phyloP scores from a whole-genome alignment of 1,284 basidiomycete genomes.

The Pisolithus thermaeus region DNA sequence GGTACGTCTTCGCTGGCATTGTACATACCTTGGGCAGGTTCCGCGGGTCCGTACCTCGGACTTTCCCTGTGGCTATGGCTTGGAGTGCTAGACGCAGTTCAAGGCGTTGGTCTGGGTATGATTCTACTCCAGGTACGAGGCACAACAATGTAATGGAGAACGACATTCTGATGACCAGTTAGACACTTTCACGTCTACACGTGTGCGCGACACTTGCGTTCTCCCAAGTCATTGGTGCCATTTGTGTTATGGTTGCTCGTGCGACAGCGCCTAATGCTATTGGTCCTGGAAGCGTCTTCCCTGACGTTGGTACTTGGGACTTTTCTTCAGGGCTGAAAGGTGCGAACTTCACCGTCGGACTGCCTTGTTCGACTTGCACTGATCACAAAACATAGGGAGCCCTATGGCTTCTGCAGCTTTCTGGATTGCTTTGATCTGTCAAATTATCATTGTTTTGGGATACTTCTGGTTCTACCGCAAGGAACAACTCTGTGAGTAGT shows the following conservation, averaged over 20 bases:
- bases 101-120: slow-evolving; percentile 91
- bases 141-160: neutral
- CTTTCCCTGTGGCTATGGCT: slow-evolving; percentile 90
- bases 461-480: slow-evolving; percentile 95
- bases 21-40: slow-evolving; percentile 89
- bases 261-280: slow-evolving; percentile 80
- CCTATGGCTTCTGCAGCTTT: slow-evolving; percentile 78
- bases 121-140: slow-evolving; percentile 74
- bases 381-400: slow-evolving; percentile 39
- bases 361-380: neutral
- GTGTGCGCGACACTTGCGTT: slow-evolving; percentile 89
- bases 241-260: slow-evolving; percentile 82
- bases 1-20: slow-evolving; percentile 82
- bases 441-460: slow-evolving; percentile 79
- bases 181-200: slow-evolving; percentile 86
- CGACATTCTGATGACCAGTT: slow-evolving; percentile 7
- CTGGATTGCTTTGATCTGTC: slow-evolving; percentile 80
- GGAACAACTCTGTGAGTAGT: slow-evolving; percentile 65
- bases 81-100: slow-evolving; percentile 86
- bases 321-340: slow-evolving; percentile 63
- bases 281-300: slow-evolving; percentile 86
- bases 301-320: slow-evolving; percentile 87
- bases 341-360: slow-evolving; percentile 13
- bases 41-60: slow-evolving; percentile 79
- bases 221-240: slow-evolving; percentile 75